A percentile compares a stretch with the other conserved stretches of the same genome.
Conservation (phyloP, 192 early-diverging fungal genomes). For the Umbelopsis sp. region DNA sequence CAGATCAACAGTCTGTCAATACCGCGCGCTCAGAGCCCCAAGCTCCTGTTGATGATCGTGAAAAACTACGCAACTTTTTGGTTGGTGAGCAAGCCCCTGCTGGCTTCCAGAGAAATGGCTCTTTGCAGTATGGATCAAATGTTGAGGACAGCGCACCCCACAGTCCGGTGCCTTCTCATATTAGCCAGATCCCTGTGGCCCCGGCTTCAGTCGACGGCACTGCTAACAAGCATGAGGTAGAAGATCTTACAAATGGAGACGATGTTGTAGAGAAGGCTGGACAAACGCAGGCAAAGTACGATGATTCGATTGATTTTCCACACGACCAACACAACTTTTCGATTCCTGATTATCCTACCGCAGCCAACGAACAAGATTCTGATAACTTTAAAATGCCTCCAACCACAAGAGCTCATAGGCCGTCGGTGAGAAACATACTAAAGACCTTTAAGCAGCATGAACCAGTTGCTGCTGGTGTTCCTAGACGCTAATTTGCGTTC, state of each 20-base stretch:
- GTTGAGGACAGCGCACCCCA: slow-evolving; percentile 14
- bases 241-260: neutral
- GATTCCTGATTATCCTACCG: slow-evolving; percentile 27
- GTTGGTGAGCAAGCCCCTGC: neutral
- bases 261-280: slow-evolving; percentile 1
- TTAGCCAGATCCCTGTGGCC: slow-evolving; percentile 14
- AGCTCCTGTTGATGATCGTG: slow-evolving; percentile 6
- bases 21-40: neutral
- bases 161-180: slow-evolving; percentile 12
- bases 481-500: neutral
- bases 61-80: slow-evolving; percentile 6
- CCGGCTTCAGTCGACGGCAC: neutral
- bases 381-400: neutral
- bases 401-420: neutral
- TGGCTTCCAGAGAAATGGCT: neutral
- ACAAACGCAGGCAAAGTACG: slow-evolving; percentile 15
- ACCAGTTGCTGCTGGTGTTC: neutral
- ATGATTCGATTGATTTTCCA: slow-evolving; percentile 27
- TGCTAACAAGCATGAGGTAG: neutral
- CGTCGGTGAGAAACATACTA: slow-evolving; percentile 14
- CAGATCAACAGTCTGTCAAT: neutral
- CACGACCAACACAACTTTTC: slow-evolving; percentile 34
- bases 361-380: slow-evolving; percentile 2
- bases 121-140: slow-evolving; percentile 1
- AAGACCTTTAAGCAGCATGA: slow-evolving; percentile 20